phyloP scores from a whole-genome alignment of 2,329 filamentous ascomycete species.

The Aureobasidium leucospermi region DNA sequence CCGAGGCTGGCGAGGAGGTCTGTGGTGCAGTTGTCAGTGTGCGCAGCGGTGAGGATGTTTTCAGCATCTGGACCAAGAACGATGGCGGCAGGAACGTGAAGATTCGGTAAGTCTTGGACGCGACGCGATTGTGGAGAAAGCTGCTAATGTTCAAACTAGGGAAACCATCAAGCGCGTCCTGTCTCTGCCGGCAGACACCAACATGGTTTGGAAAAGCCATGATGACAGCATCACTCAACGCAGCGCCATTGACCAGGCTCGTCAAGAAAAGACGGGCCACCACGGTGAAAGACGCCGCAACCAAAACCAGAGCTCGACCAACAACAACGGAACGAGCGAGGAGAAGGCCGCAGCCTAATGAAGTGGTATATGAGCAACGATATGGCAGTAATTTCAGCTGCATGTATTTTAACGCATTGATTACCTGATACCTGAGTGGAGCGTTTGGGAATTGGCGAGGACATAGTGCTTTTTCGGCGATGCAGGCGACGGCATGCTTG shows the following conservation, averaged over 20 bases:
- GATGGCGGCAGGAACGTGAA: slow-evolving; percentile 91
- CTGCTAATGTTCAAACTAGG: slow-evolving; percentile 40
- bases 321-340: neutral
- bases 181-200: slow-evolving; percentile 77
- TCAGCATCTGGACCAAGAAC: slow-evolving; percentile 95
- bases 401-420: neutral
- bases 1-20: slow-evolving; percentile 85
- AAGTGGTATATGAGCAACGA: neutral
- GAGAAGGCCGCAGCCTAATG: slow-evolving; percentile 11
- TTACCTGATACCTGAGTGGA: neutral
- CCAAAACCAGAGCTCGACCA: slow-evolving; percentile 21
- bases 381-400: neutral
- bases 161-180: slow-evolving; percentile 92
- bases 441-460: neutral
- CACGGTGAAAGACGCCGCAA: slow-evolving; percentile 39
- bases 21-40: slow-evolving; percentile 93
- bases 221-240: slow-evolving; percentile 92
- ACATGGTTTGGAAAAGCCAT: slow-evolving; percentile 91
- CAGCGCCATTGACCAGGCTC: slow-evolving; percentile 81
- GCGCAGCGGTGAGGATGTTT: slow-evolving; percentile 88
- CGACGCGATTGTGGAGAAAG: neutral
- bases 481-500: neutral
- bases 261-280: slow-evolving; percentile 65
- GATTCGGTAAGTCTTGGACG: slow-evolving; percentile 64
- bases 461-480: neutral